Percentiles rank a stretch among this genome's conserved stretches.
These are phyloP conservation scores for Arxiozyma bovina DNA, from an alignment of 1,139 yeast species.

Conservation along the genomic window DNA sequence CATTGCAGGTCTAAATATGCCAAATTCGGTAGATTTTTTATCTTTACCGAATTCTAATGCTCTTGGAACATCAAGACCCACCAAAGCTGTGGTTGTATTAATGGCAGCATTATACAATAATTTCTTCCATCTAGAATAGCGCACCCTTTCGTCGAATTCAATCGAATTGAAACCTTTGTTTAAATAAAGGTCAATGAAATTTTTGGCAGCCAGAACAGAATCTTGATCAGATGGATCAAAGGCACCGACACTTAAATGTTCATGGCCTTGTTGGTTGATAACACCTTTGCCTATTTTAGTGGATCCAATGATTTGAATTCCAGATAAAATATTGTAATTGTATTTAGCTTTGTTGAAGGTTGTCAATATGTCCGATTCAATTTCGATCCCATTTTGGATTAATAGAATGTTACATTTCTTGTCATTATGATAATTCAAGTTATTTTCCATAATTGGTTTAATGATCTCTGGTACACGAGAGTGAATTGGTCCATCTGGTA, in stretches of 20 bases:
- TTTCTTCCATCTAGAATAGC: conserved; percentile 50
- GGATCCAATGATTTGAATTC: conserved; percentile 43
- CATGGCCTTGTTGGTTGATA: conserved; percentile 28
- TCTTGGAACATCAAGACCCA: conserved; percentile 41
- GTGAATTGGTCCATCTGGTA: conserved; percentile 42
- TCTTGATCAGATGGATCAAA: conserved; percentile 31
- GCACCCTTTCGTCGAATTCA: conserved; percentile 38
- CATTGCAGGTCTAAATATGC: conserved; percentile 44
- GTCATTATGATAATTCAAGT: conserved; percentile 10
- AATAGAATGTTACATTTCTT: conserved; percentile 38
- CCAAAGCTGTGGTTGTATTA: conserved; percentile 44
- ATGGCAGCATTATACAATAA: conserved; percentile 48
- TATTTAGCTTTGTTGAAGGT: conserved; percentile 34
- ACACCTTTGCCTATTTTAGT: conserved; percentile 29
- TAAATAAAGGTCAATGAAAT: conserved; percentile 37
- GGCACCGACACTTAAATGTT: conserved; percentile 38
- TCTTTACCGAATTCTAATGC: conserved; percentile 37
- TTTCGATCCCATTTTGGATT: conserved; percentile 52
- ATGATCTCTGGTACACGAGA: conserved; percentile 40
- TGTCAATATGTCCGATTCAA: conserved; percentile 42
- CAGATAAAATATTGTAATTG: conserved; percentile 37
- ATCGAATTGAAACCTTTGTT: conserved; percentile 30
- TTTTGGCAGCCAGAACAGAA: conserved; percentile 25
- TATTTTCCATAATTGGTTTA: conserved; percentile 37
- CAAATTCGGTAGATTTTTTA: conserved; percentile 33